These are phyloP conservation scores for Rusavskia elegans DNA, from an alignment of 495 filamentous ascomycete species.

Conservation along the genomic window DNA sequence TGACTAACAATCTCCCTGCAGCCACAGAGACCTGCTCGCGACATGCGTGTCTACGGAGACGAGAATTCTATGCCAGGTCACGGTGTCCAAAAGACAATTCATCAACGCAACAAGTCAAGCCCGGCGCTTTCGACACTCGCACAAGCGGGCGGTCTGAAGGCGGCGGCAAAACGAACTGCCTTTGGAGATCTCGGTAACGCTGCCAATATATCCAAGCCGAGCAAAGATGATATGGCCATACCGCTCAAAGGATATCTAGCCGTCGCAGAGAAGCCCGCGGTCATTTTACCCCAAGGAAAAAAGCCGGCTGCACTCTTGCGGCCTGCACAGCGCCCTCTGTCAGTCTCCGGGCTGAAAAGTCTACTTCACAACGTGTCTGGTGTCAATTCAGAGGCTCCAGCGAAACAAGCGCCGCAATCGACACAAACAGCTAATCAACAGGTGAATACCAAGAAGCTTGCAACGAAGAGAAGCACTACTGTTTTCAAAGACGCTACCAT, in stretches of 20 bases:
- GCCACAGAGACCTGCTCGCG: constrained; percentile 56
- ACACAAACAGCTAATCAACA: constrained; percentile 10
- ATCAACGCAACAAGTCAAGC: constrained; percentile 71
- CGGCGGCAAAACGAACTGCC: constrained; percentile 53
- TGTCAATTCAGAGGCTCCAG: constrained; percentile 18
- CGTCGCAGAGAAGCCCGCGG: constrained; percentile 27
- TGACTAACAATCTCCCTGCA: constrained; percentile 16
- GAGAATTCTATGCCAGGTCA: constrained; percentile 50
- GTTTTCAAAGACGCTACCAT: constrained; percentile 47
- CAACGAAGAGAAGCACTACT: constrained; percentile 42
- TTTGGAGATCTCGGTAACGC: constrained; percentile 74
- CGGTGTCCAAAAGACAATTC: constrained; percentile 41
- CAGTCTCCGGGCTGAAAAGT: constrained; percentile 29
- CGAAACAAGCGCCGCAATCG: constrained; percentile 24
- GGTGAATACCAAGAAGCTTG: constrained; percentile 27
- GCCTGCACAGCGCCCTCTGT: constrained; percentile 49
- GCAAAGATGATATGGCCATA: constrained; percentile 35
- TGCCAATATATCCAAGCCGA: constrained; percentile 31
- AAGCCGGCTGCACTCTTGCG: constrained; percentile 37
- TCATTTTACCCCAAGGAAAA: constrained; percentile 19
- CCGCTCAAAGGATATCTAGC: constrained; percentile 29
- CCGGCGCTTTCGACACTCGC: constrained; percentile 44
- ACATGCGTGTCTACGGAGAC: constrained; percentile 48
- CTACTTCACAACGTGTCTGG: constrained; percentile 27
- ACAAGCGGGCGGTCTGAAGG: constrained; percentile 44